Percentiles rank a stretch among this genome's conserved stretches.
phyloP scores from a whole-genome alignment of 371 early-diverging fungal species.

The Saksenaea oblongispora region DNA sequence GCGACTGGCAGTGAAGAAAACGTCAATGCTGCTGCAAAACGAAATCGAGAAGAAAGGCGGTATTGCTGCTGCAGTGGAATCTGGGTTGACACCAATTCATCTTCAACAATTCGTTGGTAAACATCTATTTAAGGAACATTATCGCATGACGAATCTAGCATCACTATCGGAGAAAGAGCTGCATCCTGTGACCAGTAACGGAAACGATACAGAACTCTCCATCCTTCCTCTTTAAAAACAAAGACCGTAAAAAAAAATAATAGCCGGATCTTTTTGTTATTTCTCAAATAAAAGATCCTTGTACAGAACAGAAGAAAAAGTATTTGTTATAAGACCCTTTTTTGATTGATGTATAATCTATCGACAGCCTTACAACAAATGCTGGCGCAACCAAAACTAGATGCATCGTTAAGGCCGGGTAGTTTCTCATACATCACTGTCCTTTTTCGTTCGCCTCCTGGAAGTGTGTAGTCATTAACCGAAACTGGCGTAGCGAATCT shows the following conservation, averaged over 20 bases:
- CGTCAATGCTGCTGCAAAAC: constrained; percentile 50
- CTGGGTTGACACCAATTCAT: constrained; percentile 42
- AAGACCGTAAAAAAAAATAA: background rate
- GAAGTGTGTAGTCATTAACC: background rate
- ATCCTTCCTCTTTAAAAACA: constrained; percentile 1
- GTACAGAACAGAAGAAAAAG: background rate
- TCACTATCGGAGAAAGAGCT: background rate
- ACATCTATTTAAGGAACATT: constrained; percentile 38
- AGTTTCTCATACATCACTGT: background rate
- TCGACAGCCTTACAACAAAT: background rate
- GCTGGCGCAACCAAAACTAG: background rate
- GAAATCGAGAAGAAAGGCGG: constrained; percentile 48
- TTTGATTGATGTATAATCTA: background rate
- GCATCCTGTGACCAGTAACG: background rate
- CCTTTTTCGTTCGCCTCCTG: background rate
- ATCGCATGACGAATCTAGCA: constrained; percentile 17
- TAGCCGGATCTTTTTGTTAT: background rate
- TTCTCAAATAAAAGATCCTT: background rate
- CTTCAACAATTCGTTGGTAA: constrained; percentile 38
- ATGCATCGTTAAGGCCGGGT: background rate
- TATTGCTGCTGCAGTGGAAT: constrained; percentile 33
- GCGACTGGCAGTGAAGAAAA: constrained; percentile 67
- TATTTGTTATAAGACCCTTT: background rate
- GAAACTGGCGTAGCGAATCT: background rate
- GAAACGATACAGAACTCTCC: background rate